Evolutionary conservation across 208 protist species (phyloP).

Genomic region (Borovskyia barvae): DNA sequence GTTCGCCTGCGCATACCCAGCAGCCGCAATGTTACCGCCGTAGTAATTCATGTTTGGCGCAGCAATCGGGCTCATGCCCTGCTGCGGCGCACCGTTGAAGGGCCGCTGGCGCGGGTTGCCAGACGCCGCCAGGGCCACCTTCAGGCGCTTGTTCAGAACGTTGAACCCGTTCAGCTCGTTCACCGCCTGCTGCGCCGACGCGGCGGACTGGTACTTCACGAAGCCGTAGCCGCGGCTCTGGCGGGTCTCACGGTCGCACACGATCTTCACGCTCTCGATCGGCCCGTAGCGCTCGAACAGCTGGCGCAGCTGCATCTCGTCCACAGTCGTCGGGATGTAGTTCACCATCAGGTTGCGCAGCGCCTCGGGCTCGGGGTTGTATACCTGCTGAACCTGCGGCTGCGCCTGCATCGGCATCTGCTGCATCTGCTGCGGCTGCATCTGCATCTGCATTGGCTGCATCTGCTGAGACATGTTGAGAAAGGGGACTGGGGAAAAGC

Average conservation of each 20-base stretch:
- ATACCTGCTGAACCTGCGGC: slow-evolving; percentile 32
- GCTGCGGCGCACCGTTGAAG: slow-evolving; percentile 30
- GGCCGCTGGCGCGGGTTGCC: slow-evolving; percentile 63
- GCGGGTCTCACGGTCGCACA: slow-evolving; percentile 81
- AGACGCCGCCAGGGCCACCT: slow-evolving; percentile 75
- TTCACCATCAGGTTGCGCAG: slow-evolving; percentile 90
- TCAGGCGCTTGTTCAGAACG: slow-evolving; percentile 88
- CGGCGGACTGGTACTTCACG: slow-evolving; percentile 80
- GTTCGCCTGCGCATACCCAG: slow-evolving; percentile 56
- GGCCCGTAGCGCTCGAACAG: slow-evolving; percentile 83
- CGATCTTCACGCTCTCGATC: slow-evolving; percentile 89
- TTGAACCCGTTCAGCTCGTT: slow-evolving; percentile 79
- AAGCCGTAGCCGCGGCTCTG: slow-evolving; percentile 90
- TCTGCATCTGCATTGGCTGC: slow-evolving; percentile 15
- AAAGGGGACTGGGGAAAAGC: background rate
- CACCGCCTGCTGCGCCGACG: slow-evolving; percentile 78
- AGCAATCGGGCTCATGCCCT: slow-evolving; percentile 8
- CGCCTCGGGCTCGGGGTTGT: slow-evolving; percentile 65
- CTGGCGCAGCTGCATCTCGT: slow-evolving; percentile 79
- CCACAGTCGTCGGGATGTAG: slow-evolving; percentile 86
- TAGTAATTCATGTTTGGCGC: slow-evolving; percentile 49
- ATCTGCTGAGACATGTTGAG: slow-evolving; percentile 46
- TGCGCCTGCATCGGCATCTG: slow-evolving; percentile 4
- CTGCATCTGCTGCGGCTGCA: slow-evolving; percentile 34
- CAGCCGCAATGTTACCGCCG: slow-evolving; percentile 42